Conservation (phyloP, 2,329 filamentous ascomycete genomes). For the Fusarium aywerte region DNA sequence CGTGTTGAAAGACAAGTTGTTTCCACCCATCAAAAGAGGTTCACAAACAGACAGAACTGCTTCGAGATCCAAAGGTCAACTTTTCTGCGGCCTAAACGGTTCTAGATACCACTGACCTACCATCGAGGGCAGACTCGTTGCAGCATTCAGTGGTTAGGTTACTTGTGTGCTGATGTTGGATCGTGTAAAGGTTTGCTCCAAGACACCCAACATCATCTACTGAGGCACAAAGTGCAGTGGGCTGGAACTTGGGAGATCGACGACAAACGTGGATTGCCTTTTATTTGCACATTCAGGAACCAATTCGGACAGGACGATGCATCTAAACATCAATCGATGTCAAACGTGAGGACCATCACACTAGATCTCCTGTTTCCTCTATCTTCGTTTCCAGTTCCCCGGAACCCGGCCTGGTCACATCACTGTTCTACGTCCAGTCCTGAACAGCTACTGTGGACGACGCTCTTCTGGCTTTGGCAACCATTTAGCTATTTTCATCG, state of each 20-base stretch:
- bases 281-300: constrained; percentile 34
- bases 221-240: constrained; percentile 17
- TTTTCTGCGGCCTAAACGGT: constrained; percentile 28
- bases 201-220: constrained; percentile 16
- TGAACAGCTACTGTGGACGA: constrained; percentile 1
- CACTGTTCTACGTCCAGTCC: constrained; percentile 14
- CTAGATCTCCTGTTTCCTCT: constrained; percentile 21
- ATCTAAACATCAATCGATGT: constrained; percentile 35
- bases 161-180: constrained; percentile 16
- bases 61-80: constrained; percentile 28
- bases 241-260: constrained; percentile 28
- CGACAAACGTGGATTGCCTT: constrained; percentile 24
- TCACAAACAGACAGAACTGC: constrained; percentile 30
- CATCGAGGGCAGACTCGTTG: constrained; percentile 24
- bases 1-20: constrained; percentile 35
- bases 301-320: constrained; percentile 41
- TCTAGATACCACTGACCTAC: constrained; percentile 24
- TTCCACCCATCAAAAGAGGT: constrained; percentile 23
- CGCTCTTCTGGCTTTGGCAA: constrained; percentile 3
- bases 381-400: constrained; percentile 23
- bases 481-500: not conserved
- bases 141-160: constrained; percentile 32
- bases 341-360: constrained; percentile 43
- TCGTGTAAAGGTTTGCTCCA: constrained; percentile 24
- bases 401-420: constrained; percentile 21